These are phyloP conservation scores for Ormosia emarginata DNA, from an alignment of 306 rosid genomes.

Conservation along the genomic window DNA sequence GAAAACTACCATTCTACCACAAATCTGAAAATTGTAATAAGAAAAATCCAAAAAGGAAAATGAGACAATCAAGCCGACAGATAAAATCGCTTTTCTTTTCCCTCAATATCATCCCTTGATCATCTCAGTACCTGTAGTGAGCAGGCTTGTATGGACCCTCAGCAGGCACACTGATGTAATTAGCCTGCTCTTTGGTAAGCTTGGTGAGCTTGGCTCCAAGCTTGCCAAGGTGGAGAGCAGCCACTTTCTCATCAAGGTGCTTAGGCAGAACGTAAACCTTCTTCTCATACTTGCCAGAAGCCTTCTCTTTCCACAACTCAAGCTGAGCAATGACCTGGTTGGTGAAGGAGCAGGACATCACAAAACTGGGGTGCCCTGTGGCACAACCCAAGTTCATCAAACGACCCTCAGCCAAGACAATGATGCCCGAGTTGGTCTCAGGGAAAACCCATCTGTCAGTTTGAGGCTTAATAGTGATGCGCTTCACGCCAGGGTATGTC, in stretches of 20 bases:
- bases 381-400: conserved; percentile 99
- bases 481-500: conserved; percentile 80
- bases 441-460: conserved; percentile 99
- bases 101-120: background rate
- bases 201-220: conserved; percentile 94
- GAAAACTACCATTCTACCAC: conserved; percentile 22
- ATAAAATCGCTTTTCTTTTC: background rate
- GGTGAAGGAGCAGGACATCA: conserved; percentile 98
- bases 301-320: conserved; percentile 91
- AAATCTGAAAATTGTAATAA: background rate
- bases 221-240: conserved; percentile 87
- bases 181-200: conserved; percentile 82
- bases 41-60: background rate
- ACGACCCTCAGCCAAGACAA: conserved; percentile 90
- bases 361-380: conserved; percentile 98
- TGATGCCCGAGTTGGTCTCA: conserved; percentile 61
- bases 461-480: conserved; percentile 89
- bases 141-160: conserved; percentile 98
- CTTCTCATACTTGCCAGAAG: conserved; percentile 75
- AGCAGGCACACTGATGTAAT: conserved; percentile 79
- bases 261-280: conserved; percentile 90
- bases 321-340: conserved; percentile 97
- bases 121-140: conserved; percentile 77
- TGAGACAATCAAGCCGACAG: conserved; percentile 2
- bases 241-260: conserved; percentile 98